These are phyloP conservation scores for Gleditsia sinensis DNA, from an alignment of 306 rosid genomes.

Conservation along the genomic window DNA sequence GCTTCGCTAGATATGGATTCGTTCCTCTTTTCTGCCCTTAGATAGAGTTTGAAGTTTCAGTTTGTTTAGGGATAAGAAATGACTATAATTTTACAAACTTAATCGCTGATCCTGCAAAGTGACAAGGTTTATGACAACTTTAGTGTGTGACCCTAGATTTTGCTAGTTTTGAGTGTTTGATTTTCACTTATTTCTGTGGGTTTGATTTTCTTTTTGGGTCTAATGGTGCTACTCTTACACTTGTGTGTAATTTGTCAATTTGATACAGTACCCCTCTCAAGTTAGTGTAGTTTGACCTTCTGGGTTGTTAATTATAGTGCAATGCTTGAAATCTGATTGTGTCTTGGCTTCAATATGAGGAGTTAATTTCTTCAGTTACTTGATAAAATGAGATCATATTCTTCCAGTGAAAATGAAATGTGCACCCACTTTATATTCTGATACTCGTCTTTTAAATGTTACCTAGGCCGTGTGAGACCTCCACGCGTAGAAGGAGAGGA, in stretches of 20 bases:
- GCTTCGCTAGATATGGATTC: slow-evolving; percentile 56
- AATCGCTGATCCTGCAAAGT: slow-evolving; percentile 30
- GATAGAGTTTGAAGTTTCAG: slow-evolving; percentile 28
- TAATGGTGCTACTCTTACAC: slow-evolving; percentile 16
- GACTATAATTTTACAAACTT: neutral
- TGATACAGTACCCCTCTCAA: neutral
- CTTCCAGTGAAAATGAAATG: no score
- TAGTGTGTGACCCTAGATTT: slow-evolving; percentile 18
- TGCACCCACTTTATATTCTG: no score
- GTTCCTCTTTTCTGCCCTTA: slow-evolving; percentile 53
- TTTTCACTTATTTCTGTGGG: neutral
- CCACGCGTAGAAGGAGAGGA: slow-evolving; percentile 3
- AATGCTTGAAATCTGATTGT: neutral
- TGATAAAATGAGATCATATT: no score
- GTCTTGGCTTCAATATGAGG: neutral
- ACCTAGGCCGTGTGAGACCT: slow-evolving; percentile 17
- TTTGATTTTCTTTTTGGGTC: neutral
- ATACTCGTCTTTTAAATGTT: no score
- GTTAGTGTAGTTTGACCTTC: neutral
- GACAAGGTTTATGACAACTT: slow-evolving; percentile 6
- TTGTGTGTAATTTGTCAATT: neutral
- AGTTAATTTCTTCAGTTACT: no score
- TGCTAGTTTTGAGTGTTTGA: neutral
- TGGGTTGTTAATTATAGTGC: neutral
- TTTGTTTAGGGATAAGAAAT: slow-evolving; percentile 23